These are phyloP conservation scores for Sporobolomyces pararoseus DNA, from an alignment of 768 basidiomycete genomes.

Conservation along the genomic window DNA sequence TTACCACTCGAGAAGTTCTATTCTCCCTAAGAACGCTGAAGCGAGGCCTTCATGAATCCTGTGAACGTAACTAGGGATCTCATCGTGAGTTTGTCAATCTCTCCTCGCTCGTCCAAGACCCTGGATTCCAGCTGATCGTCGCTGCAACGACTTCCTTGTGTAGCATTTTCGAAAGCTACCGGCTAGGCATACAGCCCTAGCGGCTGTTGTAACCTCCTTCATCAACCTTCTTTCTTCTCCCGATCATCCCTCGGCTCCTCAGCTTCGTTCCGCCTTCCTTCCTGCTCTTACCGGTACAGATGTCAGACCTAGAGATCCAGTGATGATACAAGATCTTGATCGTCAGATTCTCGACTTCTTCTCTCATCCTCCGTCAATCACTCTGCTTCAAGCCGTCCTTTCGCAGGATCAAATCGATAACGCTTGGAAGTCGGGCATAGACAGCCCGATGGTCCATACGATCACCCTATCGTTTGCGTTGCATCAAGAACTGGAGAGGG, in stretches of 20 bases:
- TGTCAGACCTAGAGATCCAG: background rate
- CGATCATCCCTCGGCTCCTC: background rate
- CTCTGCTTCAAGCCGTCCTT: constrained; percentile 26
- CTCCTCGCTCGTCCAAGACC: background rate
- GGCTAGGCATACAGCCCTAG: constrained; percentile 8
- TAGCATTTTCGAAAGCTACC: constrained; percentile 34
- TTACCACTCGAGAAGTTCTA: background rate
- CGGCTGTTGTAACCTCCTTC: constrained; percentile 15
- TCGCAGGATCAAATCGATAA: constrained; percentile 2
- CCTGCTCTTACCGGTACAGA: constrained; percentile 25
- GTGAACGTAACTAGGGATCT: constrained; percentile 15
- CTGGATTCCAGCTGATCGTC: background rate
- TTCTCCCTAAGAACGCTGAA: background rate
- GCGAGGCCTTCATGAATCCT: background rate
- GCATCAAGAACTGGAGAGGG: constrained; percentile 26
- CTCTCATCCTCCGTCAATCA: constrained; percentile 8
- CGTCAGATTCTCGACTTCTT: constrained; percentile 15
- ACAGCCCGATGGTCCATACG: background rate
- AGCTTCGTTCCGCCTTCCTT: constrained; percentile 34
- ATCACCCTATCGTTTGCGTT: constrained; percentile 14
- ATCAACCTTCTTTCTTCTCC: constrained; percentile 27
- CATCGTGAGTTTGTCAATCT: constrained; percentile 5
- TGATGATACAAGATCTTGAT: background rate
- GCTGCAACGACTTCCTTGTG: background rate
- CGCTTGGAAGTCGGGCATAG: constrained; percentile 11